phyloP scores from a whole-genome alignment of 1,284 basidiomycete genomes.

The Fereydounia khargensis region DNA sequence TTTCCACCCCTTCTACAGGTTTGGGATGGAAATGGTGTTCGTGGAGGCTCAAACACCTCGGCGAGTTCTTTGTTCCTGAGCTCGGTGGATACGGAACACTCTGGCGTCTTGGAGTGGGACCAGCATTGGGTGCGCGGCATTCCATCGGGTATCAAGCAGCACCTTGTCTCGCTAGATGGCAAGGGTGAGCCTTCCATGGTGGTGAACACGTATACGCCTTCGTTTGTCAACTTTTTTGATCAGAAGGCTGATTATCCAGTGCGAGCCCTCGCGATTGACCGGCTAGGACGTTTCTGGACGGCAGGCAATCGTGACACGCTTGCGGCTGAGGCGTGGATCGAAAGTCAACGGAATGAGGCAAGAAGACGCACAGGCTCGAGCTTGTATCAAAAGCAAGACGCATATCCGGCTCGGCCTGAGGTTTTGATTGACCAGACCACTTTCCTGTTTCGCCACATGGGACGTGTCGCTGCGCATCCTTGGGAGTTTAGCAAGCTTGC shows the following conservation, averaged over 20 bases:
- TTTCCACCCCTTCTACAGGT: constrained; percentile 29
- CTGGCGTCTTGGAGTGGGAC: constrained; percentile 32
- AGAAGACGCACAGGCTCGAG: constrained; percentile 9
- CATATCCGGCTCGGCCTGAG: constrained; percentile 15
- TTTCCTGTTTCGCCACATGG: constrained; percentile 23
- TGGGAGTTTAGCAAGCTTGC: constrained; percentile 30
- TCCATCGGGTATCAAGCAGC: constrained; percentile 13
- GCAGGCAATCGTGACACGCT: constrained; percentile 18
- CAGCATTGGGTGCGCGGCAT: constrained; percentile 43
- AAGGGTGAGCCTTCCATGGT: constrained; percentile 6
- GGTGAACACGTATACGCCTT: constrained; percentile 34
- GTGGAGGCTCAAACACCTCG: constrained; percentile 27
- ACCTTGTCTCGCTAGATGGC: constrained; percentile 5
- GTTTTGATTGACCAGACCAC: constrained; percentile 33
- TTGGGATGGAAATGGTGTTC: constrained; percentile 28
- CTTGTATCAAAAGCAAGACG: not conserved
- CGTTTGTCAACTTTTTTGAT: constrained; percentile 31
- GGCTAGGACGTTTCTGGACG: constrained; percentile 33
- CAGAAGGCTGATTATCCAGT: constrained; percentile 10
- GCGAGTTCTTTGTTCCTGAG: constrained; percentile 15
- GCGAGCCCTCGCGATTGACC: constrained; percentile 23
- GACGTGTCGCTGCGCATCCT: constrained; percentile 23
- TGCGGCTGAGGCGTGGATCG: constrained; percentile 20
- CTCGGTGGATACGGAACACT: constrained; percentile 1
- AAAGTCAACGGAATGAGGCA: constrained; percentile 12